Evolutionary conservation across 352 stramenopile species (phyloP).

Genomic region (Pythium insidiosum): DNA sequence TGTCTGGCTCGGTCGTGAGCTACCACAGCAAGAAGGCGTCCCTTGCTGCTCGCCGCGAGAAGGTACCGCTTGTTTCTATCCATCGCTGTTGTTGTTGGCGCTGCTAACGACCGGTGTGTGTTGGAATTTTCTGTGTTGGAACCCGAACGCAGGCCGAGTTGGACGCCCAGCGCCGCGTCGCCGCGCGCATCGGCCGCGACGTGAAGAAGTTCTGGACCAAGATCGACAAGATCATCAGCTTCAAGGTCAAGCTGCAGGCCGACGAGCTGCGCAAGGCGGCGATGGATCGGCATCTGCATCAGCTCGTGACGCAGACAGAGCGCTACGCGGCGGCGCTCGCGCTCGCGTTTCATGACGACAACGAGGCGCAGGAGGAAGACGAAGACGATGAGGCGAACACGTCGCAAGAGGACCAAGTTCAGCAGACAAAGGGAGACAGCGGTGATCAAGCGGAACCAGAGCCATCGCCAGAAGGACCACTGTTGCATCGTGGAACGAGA

Average conservation of each 20-base stretch:
- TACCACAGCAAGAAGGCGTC: slow-evolving; percentile 46
- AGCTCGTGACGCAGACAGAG: slow-evolving; percentile 95
- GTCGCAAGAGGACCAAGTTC: slow-evolving; percentile 14
- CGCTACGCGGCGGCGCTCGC: slow-evolving; percentile 89
- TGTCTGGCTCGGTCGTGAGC: slow-evolving; percentile 49
- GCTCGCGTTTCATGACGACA: slow-evolving; percentile 30
- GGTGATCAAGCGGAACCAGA: no score
- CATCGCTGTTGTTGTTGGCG: not conserved
- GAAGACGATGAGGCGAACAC: slow-evolving; percentile 13
- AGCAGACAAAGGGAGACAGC: slow-evolving; percentile 3
- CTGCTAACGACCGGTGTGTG: not conserved
- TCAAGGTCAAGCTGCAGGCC: slow-evolving; percentile 93
- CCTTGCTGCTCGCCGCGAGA: slow-evolving; percentile 18
- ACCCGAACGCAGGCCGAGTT: slow-evolving; percentile 37
- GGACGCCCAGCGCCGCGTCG: slow-evolving; percentile 34
- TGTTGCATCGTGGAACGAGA: no score
- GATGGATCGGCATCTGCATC: slow-evolving; percentile 96
- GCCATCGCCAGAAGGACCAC: no score
- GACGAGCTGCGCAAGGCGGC: slow-evolving; percentile 80
- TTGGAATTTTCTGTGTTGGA: no score
- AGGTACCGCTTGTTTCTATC: slow-evolving; percentile 15
- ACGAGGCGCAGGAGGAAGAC: slow-evolving; percentile 6
- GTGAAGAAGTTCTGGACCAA: slow-evolving; percentile 96
- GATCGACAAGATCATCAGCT: slow-evolving; percentile 97
- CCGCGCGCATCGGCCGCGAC: slow-evolving; percentile 75